Percentiles rank a stretch among this genome's conserved stretches.
Conservation (phyloP, 2,329 filamentous ascomycete species). For the Aspergillus sp. region DNA sequence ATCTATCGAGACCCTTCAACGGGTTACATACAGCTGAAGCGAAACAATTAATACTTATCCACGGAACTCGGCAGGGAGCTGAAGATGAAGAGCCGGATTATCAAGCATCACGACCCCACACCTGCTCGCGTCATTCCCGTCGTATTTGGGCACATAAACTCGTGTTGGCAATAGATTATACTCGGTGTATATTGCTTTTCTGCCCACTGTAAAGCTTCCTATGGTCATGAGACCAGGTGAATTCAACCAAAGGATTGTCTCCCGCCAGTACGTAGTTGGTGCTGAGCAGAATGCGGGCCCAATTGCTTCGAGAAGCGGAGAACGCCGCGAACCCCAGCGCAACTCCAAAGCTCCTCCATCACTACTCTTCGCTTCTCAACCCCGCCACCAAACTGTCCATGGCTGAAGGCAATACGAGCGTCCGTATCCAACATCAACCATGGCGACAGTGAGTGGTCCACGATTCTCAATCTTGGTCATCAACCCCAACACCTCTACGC, state of each 20-base stretch:
- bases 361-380: not conserved
- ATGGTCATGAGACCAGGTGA: not conserved
- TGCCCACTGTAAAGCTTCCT: not conserved
- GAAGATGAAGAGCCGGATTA: not conserved
- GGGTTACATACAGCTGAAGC: not conserved
- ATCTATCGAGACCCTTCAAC: not conserved
- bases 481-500: conserved; percentile 47
- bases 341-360: not conserved
- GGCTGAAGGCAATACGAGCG: not conserved
- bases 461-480: conserved; percentile 41
- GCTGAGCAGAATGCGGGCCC: not conserved
- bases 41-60: not conserved
- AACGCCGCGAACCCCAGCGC: not conserved
- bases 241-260: not conserved
- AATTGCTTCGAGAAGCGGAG: not conserved
- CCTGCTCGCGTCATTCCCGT: conserved; percentile 1
- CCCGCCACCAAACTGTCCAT: not conserved
- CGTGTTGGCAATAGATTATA: not conserved
- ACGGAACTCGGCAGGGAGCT: not conserved
- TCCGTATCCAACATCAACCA: conserved; percentile 6
- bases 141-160: not conserved
- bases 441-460: conserved; percentile 15
- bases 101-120: conserved; percentile 2
- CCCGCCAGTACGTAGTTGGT: not conserved
- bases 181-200: not conserved